Base-by-base conservation (phyloP, 1,284 basidiomycete species). In the Fistulina hepatica region DNA sequence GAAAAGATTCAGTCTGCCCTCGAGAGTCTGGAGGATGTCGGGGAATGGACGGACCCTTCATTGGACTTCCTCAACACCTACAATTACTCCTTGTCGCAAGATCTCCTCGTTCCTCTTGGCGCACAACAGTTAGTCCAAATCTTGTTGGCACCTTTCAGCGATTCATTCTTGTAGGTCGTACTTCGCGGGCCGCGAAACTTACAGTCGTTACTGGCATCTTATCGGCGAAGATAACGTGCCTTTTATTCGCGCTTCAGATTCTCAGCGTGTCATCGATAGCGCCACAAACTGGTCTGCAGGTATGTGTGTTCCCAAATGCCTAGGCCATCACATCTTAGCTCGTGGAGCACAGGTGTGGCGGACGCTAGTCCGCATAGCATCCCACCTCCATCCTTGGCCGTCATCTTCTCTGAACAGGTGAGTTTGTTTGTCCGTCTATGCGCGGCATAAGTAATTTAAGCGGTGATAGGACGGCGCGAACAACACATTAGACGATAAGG, bases 221-320 rank as follows among this genome's bases (percentile, higher is more conserved):
- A 47, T 81, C n/a, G 52, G 55, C 21, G 41, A 52, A 2, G 48
- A 59, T 5, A 60, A 65, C 30, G 40, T 73, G 1, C 76, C 80
- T 0, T 90, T 90, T 44, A 67, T 82, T 1, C 67, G 86, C 12
- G 65, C 82, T 0, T 73, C 81, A 0, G 63, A 69, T 13, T 66
- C 67, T 5, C 53, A 62, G 6, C 69, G 88, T 6, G 82, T 89
- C 0, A 62, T 85, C 0, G 61, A 72, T 33, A 76, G 77, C 10
- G 78, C 81, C 0, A 61, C 55, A 3, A 84, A 83, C 48, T 88
- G 84, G 82, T 76, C 75, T 27, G 54, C 62, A 57, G 76, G 82
- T 79, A 39, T 15, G 59, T 44, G 13, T 32, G 8, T 13, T 22
- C 15, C 13, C 15, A 8, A 9, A 3, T 33, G 16, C 20, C 11